Percentiles rank a stretch among this genome's conserved stretches.
phyloP scores from a whole-genome alignment of 345 rosid species.

The Geranium brycei region DNA sequence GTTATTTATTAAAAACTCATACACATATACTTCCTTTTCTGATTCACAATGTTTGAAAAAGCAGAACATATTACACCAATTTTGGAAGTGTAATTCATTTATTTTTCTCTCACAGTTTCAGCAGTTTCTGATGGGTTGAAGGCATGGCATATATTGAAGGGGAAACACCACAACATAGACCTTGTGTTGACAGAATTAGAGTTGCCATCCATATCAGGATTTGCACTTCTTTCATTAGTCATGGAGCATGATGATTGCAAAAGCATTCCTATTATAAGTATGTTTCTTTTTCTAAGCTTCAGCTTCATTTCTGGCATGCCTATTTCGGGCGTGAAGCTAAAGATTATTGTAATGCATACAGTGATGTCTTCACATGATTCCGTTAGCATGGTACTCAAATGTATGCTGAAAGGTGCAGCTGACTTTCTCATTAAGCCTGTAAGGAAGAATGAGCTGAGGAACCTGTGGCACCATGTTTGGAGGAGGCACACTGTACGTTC shows the following conservation, averaged over 20 bases:
- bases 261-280: conserved; percentile 91
- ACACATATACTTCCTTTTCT: background rate
- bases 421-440: conserved; percentile 95
- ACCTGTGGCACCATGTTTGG: conserved; percentile 98
- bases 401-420: conserved; percentile 88
- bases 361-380: conserved; percentile 96
- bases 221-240: conserved; percentile 63
- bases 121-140: conserved; percentile 84
- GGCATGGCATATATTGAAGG: conserved; percentile 86
- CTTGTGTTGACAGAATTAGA: conserved; percentile 83
- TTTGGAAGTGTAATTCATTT: conserved; percentile 5
- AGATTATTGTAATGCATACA: conserved; percentile 12
- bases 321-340: conserved; percentile 10
- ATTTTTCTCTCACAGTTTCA: conserved; percentile 3
- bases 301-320: background rate
- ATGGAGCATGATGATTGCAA: conserved; percentile 90
- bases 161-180: conserved; percentile 47
- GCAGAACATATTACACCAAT: background rate
- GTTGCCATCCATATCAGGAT: conserved; percentile 82
- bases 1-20: too few species aligned
- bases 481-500: conserved; percentile 70
- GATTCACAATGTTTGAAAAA: conserved; percentile 2
- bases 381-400: conserved; percentile 67
- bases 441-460: conserved; percentile 81
- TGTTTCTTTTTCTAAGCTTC: conserved; percentile 2